Base-by-base conservation (phyloP, 352 stramenopile species). In the Aphanomyces euteiches region DNA sequence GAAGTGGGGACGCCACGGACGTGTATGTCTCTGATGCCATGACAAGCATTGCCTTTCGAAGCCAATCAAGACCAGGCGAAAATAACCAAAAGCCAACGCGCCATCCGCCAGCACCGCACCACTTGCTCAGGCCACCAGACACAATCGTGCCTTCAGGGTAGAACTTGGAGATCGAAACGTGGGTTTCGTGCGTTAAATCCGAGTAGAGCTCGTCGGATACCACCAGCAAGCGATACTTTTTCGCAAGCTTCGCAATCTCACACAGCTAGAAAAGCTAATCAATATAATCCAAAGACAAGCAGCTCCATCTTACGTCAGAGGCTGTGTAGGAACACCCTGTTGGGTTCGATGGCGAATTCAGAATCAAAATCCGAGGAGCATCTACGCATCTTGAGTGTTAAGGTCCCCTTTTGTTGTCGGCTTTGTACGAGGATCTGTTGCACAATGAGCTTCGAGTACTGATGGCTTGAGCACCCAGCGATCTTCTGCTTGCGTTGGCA, bases 161-260 rank as follows among this genome's bases (percentile, higher is more conserved):
- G 60, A 88, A 93, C 63, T 84, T 88, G 21, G 88, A 93, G 56
- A 96, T 90, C 5, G 87, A 95, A 12, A 90, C 50, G 47, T 96
- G 88, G 7, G 82, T 77, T 34, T 83, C 82, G 73, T 93, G 83
- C 58, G 90, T 85, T 41, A 94, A 72, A 73, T 94, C 88, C 39
- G 87, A 92, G 75, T 96, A 96, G 57, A 96, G 91, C 74, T 96
- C 88, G 64, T 96, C 88, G 47, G 88, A 96, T 28, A 96, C 85
- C 21, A 96, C 87, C n/a, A 95, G 82, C 56, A 96, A 83, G 19
- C 87, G 82, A 72, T 95, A 94, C 75, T 92, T 93, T 53, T 86
- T 80, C 37, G 85, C 87, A 5, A 95, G 75, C 12, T 82, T 74
- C 36, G 88, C 88, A 13, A 96, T 77, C 38, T 77, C 84, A 12